Base-by-base conservation (phyloP, 2,329 filamentous ascomycete species). In the Aspergillus chevalieri region DNA sequence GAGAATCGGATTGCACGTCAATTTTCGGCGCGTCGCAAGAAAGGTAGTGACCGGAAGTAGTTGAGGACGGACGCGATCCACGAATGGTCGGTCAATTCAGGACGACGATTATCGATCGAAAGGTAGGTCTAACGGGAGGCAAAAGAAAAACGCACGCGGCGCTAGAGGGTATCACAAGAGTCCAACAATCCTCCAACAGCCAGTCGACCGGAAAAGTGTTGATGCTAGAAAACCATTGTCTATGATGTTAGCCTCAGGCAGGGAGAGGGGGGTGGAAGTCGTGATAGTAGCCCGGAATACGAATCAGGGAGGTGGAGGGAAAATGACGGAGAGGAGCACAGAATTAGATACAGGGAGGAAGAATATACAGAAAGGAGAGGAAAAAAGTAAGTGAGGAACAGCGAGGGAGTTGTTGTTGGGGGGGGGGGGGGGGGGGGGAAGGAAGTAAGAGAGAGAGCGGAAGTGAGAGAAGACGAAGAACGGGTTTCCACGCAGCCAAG, bases 1-100 rank as follows among this genome's bases (percentile, higher is more conserved):
- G 50, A 55, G 48, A 47, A 48, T 61, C 55, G 47, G 59, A 59
- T 66, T 57, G 62, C 63, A 68, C 66, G 60, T 67, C 61, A 57
- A 65, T 53, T 48, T 50, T 50, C 12, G 51, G 52, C 52, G 55
- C 48, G 48, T 56, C 47, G 46, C 44, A 48, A 52, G 51, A 47
- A 42, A 46, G 48, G 39, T 53, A 46, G 53, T 46, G 47, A 44
- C n/a, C 28, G 26, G 34, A 3, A 4, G 17, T 38, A 41, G 38
- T 48, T 44, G 50, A 52, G 51, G 54, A 51, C 54, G 55, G 54
- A 63, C 58, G 63, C 62, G 46, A 47, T 33, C 44, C 48, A 46
- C 52, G 45, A 48, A 46, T 34, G 43, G 47, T 51, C 48, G 54
- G 47, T 45, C 42, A 17, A 26, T 30, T 10, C 9, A 39, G 21